These are phyloP conservation scores for Alternaria triticimaculans DNA, from an alignment of 2,329 filamentous ascomycete genomes.

Conservation along the genomic window DNA sequence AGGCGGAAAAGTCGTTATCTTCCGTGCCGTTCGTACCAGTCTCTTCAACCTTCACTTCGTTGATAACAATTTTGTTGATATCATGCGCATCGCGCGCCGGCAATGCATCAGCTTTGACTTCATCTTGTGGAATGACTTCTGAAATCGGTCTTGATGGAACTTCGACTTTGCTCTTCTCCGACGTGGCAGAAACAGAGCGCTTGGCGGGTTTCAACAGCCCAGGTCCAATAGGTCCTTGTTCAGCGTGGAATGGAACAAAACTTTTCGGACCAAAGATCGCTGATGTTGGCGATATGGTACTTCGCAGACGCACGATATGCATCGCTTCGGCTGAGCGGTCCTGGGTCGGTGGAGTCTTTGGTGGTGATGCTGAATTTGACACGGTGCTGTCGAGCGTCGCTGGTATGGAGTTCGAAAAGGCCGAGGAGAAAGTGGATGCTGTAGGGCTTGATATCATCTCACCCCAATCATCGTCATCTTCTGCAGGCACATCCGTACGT, in stretches of 20 bases:
- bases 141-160: not conserved
- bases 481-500: conserved; percentile 5
- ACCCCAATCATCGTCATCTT: conserved; percentile 48
- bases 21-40: not conserved
- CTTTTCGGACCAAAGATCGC: conserved; percentile 37
- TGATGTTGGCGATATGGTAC: conserved; percentile 44
- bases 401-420: conserved; percentile 14
- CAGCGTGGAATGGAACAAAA: conserved; percentile 34
- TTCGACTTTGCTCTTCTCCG: conserved; percentile 15
- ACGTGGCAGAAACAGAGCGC: conserved; percentile 9
- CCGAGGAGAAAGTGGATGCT: conserved; percentile 26
- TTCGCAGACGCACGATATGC: conserved; percentile 41
- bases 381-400: conserved; percentile 14
- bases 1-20: conserved; percentile 9
- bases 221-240: conserved; percentile 41
- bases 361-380: conserved; percentile 18
- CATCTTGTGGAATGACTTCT: not conserved
- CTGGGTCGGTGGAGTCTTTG: conserved; percentile 14
- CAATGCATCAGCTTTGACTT: not conserved
- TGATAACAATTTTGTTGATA: not conserved
- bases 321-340: conserved; percentile 24
- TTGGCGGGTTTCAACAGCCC: conserved; percentile 35
- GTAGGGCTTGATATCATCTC: conserved; percentile 49
- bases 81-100: not conserved
- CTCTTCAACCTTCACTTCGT: not conserved